phyloP scores from a whole-genome alignment of 2,329 filamentous ascomycete species.

The Sarocladiaceae sp. region DNA sequence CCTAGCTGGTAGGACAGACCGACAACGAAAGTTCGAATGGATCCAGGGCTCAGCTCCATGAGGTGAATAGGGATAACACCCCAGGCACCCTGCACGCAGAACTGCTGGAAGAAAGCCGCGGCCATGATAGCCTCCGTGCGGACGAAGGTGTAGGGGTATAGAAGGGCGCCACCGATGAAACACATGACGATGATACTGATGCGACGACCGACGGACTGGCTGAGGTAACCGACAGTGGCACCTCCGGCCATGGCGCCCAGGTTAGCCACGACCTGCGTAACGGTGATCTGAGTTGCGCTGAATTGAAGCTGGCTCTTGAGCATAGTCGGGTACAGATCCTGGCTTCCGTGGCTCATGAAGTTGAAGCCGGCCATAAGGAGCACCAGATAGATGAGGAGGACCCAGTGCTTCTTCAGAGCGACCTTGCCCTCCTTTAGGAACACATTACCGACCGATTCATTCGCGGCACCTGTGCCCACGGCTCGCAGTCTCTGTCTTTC shows the following conservation, averaged over 20 bases:
- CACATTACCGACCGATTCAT: conserved; percentile 39
- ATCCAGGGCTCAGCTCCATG: conserved; percentile 68
- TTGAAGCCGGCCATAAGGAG: conserved; percentile 82
- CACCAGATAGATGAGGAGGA: conserved; percentile 73
- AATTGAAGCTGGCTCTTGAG: conserved; percentile 50
- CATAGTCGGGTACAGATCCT: conserved; percentile 58
- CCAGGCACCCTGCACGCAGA: conserved; percentile 73
- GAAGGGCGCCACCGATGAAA: conserved; percentile 62
- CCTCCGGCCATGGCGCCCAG: conserved; percentile 65
- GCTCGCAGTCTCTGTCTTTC: conserved; percentile 58
- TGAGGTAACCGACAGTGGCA: conserved; percentile 58
- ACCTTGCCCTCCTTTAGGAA: conserved; percentile 74
- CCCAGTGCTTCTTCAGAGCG: conserved; percentile 73
- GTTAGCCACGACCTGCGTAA: conserved; percentile 68
- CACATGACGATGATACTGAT: conserved; percentile 62
- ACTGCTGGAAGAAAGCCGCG: conserved; percentile 78
- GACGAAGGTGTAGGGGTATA: conserved; percentile 79
- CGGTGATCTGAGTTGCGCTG: conserved; percentile 50
- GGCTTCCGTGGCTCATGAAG: conserved; percentile 77
- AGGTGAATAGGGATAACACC: conserved; percentile 71
- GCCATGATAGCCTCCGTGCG: conserved; percentile 60
- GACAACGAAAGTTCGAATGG: conserved; percentile 68
- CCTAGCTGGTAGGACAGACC: conserved; percentile 72
- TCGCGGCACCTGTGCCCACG: conserved; percentile 15
- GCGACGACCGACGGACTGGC: conserved; percentile 63